These are phyloP conservation scores for Xylariaceae sp. DNA, from an alignment of 2,329 filamentous ascomycete genomes.

Conservation along the genomic window DNA sequence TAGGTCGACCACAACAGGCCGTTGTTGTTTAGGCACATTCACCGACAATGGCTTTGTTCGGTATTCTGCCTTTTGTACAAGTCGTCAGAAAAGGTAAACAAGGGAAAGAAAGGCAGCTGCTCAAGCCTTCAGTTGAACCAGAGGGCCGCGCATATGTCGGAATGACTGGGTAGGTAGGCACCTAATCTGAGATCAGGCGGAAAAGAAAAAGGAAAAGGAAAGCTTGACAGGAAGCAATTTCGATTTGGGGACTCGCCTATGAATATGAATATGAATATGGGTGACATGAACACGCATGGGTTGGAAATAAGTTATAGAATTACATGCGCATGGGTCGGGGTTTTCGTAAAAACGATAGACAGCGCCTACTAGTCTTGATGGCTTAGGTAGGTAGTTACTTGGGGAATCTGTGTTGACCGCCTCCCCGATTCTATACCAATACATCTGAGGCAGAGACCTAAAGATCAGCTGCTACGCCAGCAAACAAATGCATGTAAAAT, in stretches of 20 bases:
- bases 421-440: constrained; percentile 1
- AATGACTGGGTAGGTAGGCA: neutral
- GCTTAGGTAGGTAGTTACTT: neutral
- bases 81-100: neutral
- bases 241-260: too few relatives aligned
- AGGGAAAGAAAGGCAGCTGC: neutral
- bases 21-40: neutral
- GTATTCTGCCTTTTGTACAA: neutral
- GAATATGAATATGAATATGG: too few relatives aligned
- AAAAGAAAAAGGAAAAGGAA: neutral
- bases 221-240: too few relatives aligned
- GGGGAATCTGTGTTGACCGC: neutral
- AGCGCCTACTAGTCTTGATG: neutral
- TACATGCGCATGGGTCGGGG: neutral
- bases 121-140: neutral
- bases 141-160: neutral
- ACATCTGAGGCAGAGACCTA: constrained; percentile 1
- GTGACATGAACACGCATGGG: too few relatives aligned
- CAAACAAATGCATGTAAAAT: constrained; percentile 10
- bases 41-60: neutral
- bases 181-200: too few relatives aligned
- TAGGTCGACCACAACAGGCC: neutral
- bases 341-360: neutral
- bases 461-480: constrained; percentile 10
- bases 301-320: neutral